Base-by-base conservation (phyloP, 352 stramenopile species). In the Phytopythium vexans region DNA sequence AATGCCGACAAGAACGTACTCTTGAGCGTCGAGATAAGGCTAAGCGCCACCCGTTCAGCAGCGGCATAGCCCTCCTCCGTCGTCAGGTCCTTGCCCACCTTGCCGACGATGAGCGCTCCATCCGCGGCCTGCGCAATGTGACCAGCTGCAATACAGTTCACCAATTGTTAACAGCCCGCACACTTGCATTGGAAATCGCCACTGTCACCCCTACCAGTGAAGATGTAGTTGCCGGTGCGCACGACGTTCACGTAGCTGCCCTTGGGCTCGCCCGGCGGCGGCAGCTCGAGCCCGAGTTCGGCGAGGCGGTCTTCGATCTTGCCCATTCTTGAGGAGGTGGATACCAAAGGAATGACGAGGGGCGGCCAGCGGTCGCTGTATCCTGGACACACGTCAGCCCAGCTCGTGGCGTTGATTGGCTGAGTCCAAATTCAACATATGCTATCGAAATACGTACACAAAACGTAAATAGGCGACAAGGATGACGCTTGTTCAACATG, bases 21-120 rank as follows among this genome's bases (percentile, higher is more conserved):
- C 66, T 97, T 91, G 42, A 98, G 62, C 12, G 92, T 95, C 3
- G 84, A 77, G 8, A 96, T 55, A 35, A 98, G 69, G 60, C 89
- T 94, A 16, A 97, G 68, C 35, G 76, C 89, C 55, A 88, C 74
- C 50, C 73, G 63, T 48, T 87, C 68, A 0, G 92, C 90, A 8
- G 86, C 89, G 35, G 86, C 75, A 60, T 96, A 95, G 43, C 80
- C 91, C 55, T 97, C 51, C 59, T 97, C 86, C 0, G 66, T 69
- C 32, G 72, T 93, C 36, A 95, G 37, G 27, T 96, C 86, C 51
- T 74, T 66, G 48, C 88, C 88, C 45, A 97, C 58, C 63, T 94
- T 94, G 49, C 88, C 88, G 21, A 67, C 69, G 54, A 95, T 82
- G 36, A 97, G 63, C 15, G 80, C 60, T 45, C 85, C 84, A 27